Conservation (phyloP, 2,329 filamentous ascomycete species). For the Helicocarpus griseus region DNA sequence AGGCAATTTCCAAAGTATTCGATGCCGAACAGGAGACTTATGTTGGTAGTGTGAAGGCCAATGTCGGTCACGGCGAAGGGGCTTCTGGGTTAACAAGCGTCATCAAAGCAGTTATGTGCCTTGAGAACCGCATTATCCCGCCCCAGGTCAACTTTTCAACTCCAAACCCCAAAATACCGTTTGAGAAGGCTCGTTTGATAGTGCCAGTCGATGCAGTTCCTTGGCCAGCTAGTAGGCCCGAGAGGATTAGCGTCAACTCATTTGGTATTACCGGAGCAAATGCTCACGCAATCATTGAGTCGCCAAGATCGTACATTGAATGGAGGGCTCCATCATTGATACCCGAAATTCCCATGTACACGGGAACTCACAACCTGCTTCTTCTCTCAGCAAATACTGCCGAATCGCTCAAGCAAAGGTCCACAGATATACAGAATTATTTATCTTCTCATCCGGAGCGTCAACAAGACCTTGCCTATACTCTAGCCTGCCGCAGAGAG, state of each 20-base stretch:
- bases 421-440: too few relatives aligned
- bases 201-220: slow-evolving; percentile 7
- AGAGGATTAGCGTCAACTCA: slow-evolving; percentile 36
- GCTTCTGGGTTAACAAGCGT: slow-evolving; percentile 19
- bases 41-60: slow-evolving; percentile 19
- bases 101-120: slow-evolving; percentile 22
- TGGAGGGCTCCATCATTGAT: too few relatives aligned
- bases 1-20: slow-evolving; percentile 12
- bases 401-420: too few relatives aligned
- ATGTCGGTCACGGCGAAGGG: slow-evolving; percentile 28
- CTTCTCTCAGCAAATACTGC: too few relatives aligned
- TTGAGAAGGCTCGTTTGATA: neutral
- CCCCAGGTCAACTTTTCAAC: slow-evolving; percentile 19
- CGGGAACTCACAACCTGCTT: too few relatives aligned
- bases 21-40: slow-evolving; percentile 8
- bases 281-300: slow-evolving; percentile 34
- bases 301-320: neutral
- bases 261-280: slow-evolving; percentile 39
- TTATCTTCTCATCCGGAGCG: too few relatives aligned
- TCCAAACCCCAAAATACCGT: slow-evolving; percentile 11
- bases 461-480: too few relatives aligned
- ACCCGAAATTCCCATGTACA: too few relatives aligned
- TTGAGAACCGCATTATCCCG: slow-evolving; percentile 18
- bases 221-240: slow-evolving; percentile 6
- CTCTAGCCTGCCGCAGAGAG: too few relatives aligned